These are phyloP conservation scores for Collybiopsis confluens DNA, from an alignment of 768 basidiomycete genomes.

Conservation along the genomic window DNA sequence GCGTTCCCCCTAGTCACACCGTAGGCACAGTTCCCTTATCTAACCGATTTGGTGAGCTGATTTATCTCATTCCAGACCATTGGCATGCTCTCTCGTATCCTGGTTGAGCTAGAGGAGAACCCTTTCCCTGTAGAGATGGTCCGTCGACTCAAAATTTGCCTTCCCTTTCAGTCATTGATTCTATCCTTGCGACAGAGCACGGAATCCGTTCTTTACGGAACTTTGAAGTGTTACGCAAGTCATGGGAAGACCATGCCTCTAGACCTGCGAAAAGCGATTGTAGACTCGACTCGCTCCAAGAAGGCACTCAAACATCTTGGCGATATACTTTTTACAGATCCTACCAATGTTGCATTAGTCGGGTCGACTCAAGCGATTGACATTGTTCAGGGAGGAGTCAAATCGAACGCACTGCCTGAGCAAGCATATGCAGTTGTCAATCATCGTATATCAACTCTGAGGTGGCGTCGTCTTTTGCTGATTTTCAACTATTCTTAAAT, in stretches of 20 bases:
- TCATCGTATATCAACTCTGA: constrained; percentile 43
- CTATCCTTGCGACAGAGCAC: constrained; percentile 22
- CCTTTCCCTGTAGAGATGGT: constrained; percentile 38
- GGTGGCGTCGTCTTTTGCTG: constrained; percentile 18
- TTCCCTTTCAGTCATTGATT: neutral
- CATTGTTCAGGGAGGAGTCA: constrained; percentile 40
- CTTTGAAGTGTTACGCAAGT: constrained; percentile 46
- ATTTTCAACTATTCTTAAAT: no score
- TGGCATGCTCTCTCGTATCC: constrained; percentile 52
- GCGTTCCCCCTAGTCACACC: constrained; percentile 59
- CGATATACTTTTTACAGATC: constrained; percentile 22
- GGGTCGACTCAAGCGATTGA: constrained; percentile 59
- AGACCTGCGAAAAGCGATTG: constrained; percentile 28
- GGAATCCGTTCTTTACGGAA: constrained; percentile 36
- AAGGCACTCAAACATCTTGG: constrained; percentile 38
- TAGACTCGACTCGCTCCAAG: constrained; percentile 30
- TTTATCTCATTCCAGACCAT: constrained; percentile 31
- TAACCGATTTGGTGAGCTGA: constrained; percentile 3
- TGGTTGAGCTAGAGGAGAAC: constrained; percentile 43
- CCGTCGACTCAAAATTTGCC: neutral
- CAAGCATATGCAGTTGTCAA: constrained; percentile 44
- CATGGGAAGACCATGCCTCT: constrained; percentile 40
- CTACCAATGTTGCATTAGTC: constrained; percentile 24
- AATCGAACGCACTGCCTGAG: constrained; percentile 61
- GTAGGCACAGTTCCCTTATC: constrained; percentile 21